A percentile compares a stretch with the other conserved stretches of the same genome.
Evolutionary conservation across 2,329 filamentous ascomycete genomes (phyloP).

Genomic region (Beauveria medogensis): DNA sequence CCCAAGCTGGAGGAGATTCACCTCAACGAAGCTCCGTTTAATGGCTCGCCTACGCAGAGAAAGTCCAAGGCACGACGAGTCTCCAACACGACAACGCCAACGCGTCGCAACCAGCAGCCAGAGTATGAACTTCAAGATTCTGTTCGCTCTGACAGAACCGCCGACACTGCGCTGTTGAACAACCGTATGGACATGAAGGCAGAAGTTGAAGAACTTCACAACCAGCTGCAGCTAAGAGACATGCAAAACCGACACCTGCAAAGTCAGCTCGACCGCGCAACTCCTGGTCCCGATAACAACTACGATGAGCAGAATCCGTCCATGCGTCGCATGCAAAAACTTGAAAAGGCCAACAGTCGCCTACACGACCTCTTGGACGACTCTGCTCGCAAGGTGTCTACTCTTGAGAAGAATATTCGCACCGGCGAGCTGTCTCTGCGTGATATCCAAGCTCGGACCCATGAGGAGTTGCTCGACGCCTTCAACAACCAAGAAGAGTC

Average conservation of each 20-base stretch:
- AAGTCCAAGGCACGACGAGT: slow-evolving; percentile 50
- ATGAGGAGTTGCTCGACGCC: slow-evolving; percentile 87
- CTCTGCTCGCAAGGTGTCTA: slow-evolving; percentile 84
- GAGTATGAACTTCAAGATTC: slow-evolving; percentile 62
- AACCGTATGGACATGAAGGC: slow-evolving; percentile 84
- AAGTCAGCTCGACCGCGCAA: slow-evolving; percentile 68
- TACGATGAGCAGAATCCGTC: slow-evolving; percentile 76
- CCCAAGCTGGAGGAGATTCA: slow-evolving; percentile 82
- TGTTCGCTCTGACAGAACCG: slow-evolving; percentile 73
- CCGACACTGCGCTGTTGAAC: slow-evolving; percentile 74
- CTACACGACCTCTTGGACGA: slow-evolving; percentile 93
- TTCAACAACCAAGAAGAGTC: slow-evolving; percentile 91
- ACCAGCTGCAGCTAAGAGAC: slow-evolving; percentile 84
- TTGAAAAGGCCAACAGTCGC: slow-evolving; percentile 85
- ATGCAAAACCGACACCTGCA: slow-evolving; percentile 94
- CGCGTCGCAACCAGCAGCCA: slow-evolving; percentile 51
- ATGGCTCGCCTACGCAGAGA: slow-evolving; percentile 66
- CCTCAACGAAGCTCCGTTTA: slow-evolving; percentile 67
- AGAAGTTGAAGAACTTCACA: slow-evolving; percentile 86
- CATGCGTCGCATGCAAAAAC: slow-evolving; percentile 72
- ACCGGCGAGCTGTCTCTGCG: slow-evolving; percentile 81
- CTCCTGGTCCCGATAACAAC: slow-evolving; percentile 50
- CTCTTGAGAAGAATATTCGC: slow-evolving; percentile 77
- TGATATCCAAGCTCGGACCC: slow-evolving; percentile 85
- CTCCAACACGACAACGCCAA: slow-evolving; percentile 72